Conservation (phyloP, 345 rosid species). For the Limnanthes douglasii region DNA sequence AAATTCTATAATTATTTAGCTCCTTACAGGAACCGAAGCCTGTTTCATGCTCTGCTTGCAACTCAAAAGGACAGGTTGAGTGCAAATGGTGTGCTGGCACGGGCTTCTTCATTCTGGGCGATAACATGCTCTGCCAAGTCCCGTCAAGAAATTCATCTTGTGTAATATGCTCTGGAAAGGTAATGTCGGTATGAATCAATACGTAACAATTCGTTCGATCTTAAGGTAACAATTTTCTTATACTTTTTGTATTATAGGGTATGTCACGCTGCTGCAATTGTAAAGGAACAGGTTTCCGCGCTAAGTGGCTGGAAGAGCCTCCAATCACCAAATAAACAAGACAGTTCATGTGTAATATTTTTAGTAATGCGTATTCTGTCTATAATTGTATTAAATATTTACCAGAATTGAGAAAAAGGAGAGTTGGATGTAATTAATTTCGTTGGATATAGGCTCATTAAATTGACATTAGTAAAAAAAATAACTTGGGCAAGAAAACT, state of each 20-base stretch:
- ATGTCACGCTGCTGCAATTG: conserved; percentile 52
- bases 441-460: no score
- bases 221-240: neutral
- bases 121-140: conserved; percentile 90
- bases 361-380: no score
- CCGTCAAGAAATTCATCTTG: conserved; percentile 80
- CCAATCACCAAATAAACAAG: no score
- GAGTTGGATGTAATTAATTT: no score
- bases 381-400: no score
- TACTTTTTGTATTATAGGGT: conserved; percentile 25
- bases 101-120: conserved; percentile 78
- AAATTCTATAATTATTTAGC: neutral
- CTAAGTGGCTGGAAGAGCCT: conserved; percentile 83
- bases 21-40: conserved; percentile 75
- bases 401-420: no score
- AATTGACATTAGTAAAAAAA: no score
- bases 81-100: conserved; percentile 94
- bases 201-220: neutral
- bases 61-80: conserved; percentile 57
- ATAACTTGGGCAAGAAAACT: no score
- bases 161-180: conserved; percentile 79
- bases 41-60: conserved; percentile 46
- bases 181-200: conserved; percentile 10
- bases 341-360: no score
- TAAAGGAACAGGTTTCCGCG: conserved; percentile 95